These are phyloP conservation scores for Leishmania lainsoni DNA, from an alignment of 208 protist genomes.

Conservation along the genomic window DNA sequence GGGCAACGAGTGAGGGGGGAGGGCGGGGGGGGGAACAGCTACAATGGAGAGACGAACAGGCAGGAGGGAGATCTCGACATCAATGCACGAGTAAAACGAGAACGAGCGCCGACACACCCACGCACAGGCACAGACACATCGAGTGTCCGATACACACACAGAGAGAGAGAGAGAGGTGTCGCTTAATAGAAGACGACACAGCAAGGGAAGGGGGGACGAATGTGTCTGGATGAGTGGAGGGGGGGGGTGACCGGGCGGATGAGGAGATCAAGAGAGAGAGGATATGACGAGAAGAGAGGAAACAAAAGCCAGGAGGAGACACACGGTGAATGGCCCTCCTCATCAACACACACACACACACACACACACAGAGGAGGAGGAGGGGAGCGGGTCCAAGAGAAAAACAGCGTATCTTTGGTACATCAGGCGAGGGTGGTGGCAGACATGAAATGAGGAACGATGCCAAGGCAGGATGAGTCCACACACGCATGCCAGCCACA, in stretches of 20 bases:
- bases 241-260: background rate
- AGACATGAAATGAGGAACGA: background rate
- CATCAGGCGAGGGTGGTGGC: no score
- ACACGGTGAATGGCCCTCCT: background rate
- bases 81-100: background rate
- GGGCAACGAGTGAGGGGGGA: no score
- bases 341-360: no score
- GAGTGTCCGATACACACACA: background rate
- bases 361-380: no score
- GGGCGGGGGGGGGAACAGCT: no score
- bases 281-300: background rate
- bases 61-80: background rate
- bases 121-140: background rate
- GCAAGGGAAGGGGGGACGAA: background rate
- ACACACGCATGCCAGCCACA: background rate
- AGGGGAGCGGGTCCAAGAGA: background rate
- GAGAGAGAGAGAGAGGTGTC: no score
- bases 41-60: no score
- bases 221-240: background rate
- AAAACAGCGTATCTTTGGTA: background rate
- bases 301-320: background rate
- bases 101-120: background rate
- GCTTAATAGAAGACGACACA: no score
- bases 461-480: background rate
- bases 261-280: background rate